Percentiles rank a stretch among this genome's conserved stretches.
These are phyloP conservation scores for Epichloe glyceriae DNA, from an alignment of 2,329 filamentous ascomycete species.

Conservation along the genomic window DNA sequence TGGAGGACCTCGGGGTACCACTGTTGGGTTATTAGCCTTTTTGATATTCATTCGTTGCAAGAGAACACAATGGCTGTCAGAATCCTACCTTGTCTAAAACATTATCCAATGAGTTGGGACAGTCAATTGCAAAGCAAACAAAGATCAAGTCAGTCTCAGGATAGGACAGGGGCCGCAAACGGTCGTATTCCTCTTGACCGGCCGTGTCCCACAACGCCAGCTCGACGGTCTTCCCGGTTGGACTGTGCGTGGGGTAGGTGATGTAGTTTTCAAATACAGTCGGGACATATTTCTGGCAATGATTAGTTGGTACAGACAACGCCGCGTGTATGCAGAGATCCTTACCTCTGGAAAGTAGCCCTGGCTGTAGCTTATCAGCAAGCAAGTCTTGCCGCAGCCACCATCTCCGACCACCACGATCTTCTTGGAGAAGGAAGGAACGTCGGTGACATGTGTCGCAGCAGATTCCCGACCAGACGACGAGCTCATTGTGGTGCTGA, in stretches of 20 bases:
- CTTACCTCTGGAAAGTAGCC: constrained; percentile 96
- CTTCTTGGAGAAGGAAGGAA: constrained; percentile 93
- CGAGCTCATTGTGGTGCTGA: constrained; percentile 70
- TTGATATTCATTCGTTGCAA: not conserved
- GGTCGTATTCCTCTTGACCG: constrained; percentile 96
- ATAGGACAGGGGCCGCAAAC: constrained; percentile 88
- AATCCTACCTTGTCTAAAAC: constrained; percentile 84
- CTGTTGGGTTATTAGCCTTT: constrained; percentile 30
- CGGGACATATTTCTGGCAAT: constrained; percentile 86
- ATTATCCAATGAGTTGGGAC: constrained; percentile 94
- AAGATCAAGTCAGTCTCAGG: constrained; percentile 96
- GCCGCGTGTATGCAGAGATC: too few species aligned
- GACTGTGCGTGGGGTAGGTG: constrained; percentile 81
- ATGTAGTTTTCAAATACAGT: constrained; percentile 99
- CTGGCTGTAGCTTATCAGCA: constrained; percentile 97
- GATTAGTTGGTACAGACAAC: not conserved
- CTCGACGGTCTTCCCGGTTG: constrained; percentile 87
- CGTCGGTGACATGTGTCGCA: constrained; percentile 76
- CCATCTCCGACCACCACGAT: constrained; percentile 97
- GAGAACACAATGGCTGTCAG: not conserved
- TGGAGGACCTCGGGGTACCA: constrained; percentile 99
- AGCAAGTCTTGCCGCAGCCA: constrained; percentile 95
- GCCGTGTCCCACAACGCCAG: constrained; percentile 97
- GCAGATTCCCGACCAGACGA: constrained; percentile 65
- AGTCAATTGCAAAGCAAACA: constrained; percentile 98